These are phyloP conservation scores for Corchorus capsularis DNA, from an alignment of 345 rosid species.

Conservation along the genomic window DNA sequence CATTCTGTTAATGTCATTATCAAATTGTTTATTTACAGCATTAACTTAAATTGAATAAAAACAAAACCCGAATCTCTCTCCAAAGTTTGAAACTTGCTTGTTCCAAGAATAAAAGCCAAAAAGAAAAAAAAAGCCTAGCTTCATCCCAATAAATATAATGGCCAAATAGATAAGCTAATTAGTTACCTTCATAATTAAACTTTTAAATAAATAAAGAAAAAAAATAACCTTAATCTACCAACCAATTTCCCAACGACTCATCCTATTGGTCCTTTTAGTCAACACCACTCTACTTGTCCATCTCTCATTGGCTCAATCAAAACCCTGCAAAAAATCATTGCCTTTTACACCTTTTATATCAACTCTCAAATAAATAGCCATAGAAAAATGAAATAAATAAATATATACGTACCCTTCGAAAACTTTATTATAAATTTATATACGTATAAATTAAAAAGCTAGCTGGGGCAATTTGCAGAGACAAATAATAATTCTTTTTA, in stretches of 20 bases:
- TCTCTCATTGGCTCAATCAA: neutral
- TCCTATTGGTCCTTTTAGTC: neutral
- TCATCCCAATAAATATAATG: too few relatives aligned
- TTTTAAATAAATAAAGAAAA: too few relatives aligned
- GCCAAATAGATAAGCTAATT: too few relatives aligned
- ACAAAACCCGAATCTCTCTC: neutral
- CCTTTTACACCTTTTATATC: too few relatives aligned
- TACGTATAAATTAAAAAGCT: neutral
- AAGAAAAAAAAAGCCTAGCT: too few relatives aligned
- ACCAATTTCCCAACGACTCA: neutral
- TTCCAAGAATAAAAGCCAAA: too few relatives aligned
- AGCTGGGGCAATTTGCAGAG: neutral
- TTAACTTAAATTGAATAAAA: too few relatives aligned
- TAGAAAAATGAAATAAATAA: neutral
- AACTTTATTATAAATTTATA: conserved; percentile 1
- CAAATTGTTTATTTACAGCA: too few relatives aligned
- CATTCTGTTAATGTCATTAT: neutral
- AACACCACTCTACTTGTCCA: neutral
- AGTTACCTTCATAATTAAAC: too few relatives aligned
- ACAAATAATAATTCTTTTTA: neutral
- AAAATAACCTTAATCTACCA: too few relatives aligned
- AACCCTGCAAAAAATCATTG: neutral
- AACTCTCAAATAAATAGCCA: neutral
- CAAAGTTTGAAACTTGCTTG: neutral
- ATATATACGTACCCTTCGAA: neutral